Evolutionary conservation across 164 flowering plant genomes (phyloP).

Genomic region (Vitis cinerea): DNA sequence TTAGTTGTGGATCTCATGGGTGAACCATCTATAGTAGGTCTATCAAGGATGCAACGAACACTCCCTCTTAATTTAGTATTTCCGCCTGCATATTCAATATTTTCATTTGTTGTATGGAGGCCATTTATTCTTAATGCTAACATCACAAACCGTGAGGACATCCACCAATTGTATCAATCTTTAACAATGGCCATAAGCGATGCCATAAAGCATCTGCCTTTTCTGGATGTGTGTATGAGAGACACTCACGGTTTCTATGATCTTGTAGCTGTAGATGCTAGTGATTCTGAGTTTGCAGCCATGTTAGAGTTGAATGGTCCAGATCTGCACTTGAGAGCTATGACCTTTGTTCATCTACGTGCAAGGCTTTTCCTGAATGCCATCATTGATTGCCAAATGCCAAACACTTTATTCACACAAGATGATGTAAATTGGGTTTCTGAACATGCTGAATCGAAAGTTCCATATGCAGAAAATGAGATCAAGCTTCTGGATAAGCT

Average conservation of each 20-base stretch:
- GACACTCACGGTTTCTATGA: conserved; percentile 73
- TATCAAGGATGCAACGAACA: conserved; percentile 85
- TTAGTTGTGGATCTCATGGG: conserved; percentile 81
- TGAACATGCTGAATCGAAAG: conserved; percentile 53
- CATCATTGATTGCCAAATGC: conserved; percentile 75
- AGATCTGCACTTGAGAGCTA: conserved; percentile 54
- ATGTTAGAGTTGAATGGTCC: conserved; percentile 62
- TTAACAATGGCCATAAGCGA: conserved; percentile 58
- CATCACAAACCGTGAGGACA: conserved; percentile 57
- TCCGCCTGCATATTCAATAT: conserved; percentile 90
- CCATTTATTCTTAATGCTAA: conserved; percentile 50
- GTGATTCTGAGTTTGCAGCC: conserved; percentile 86
- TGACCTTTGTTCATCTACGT: conserved; percentile 82
- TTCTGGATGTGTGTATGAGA: conserved; percentile 78
- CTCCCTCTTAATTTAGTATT: conserved; percentile 78
- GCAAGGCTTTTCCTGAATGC: conserved; percentile 90
- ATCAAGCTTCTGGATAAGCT: conserved; percentile 73
- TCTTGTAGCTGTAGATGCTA: conserved; percentile 64
- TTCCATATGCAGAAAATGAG: conserved; percentile 45
- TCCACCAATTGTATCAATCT: conserved; percentile 58
- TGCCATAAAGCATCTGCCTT: conserved; percentile 81
- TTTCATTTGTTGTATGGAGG: conserved; percentile 84
- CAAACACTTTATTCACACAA: conserved; percentile 29
- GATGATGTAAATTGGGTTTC: conserved; percentile 51
- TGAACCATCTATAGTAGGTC: conserved; percentile 71